Conservation (phyloP, 345 rosid species). For the Populus deltoides region DNA sequence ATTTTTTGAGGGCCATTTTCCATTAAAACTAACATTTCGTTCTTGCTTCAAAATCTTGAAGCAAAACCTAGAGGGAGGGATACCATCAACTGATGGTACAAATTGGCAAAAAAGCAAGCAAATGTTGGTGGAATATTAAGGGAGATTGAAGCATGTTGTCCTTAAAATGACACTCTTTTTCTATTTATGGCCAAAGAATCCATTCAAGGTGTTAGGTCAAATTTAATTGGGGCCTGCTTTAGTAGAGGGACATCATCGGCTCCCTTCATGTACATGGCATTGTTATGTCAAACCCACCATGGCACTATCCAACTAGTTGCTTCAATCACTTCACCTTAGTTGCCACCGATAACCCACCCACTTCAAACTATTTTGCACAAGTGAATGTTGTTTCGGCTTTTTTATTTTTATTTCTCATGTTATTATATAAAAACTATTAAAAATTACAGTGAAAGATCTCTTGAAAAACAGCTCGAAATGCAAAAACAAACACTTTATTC, state of each 20-base stretch:
- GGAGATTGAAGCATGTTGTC: constrained; percentile 10
- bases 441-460: too few species aligned
- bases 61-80: background rate
- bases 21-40: too few species aligned
- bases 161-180: constrained; percentile 16
- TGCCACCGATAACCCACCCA: background rate
- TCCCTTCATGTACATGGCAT: background rate
- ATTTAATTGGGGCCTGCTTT: background rate
- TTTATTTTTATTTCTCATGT: too few species aligned
- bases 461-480: too few species aligned
- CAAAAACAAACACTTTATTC: background rate
- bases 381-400: too few species aligned
- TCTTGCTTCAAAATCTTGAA: background rate
- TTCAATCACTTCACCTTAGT: constrained; percentile 13
- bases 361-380: background rate
- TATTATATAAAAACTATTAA: too few species aligned
- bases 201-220: constrained; percentile 9
- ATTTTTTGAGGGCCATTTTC: background rate
- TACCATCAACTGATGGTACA: too few species aligned
- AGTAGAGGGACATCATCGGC: background rate
- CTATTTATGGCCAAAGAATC: constrained; percentile 4
- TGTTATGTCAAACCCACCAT: constrained; percentile 23
- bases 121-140: constrained; percentile 20
- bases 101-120: constrained; percentile 14
- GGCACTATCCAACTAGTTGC: constrained; percentile 10